Percentiles rank a stretch among this genome's conserved stretches.
These are phyloP conservation scores for Ricinus communis DNA, from an alignment of 345 rosid genomes.

Conservation along the genomic window DNA sequence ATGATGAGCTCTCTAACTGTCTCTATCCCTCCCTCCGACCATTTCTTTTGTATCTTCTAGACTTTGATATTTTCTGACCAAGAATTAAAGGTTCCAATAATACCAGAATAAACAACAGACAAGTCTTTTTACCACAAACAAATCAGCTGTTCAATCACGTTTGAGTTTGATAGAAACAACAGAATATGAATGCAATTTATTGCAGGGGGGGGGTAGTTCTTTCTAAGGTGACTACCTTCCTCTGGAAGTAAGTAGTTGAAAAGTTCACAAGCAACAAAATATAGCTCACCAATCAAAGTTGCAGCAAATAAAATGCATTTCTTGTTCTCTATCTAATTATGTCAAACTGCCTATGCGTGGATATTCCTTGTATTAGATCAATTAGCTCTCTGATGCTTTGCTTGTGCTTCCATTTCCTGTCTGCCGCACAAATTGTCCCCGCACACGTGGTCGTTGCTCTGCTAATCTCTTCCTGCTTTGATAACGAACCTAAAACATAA, in stretches of 20 bases:
- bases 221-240: background rate
- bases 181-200: background rate
- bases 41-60: no score
- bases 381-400: conserved; percentile 23
- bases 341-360: conserved; percentile 2
- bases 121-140: background rate
- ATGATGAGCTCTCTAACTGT: no score
- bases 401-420: conserved; percentile 23
- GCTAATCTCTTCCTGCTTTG: conserved; percentile 78
- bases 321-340: background rate
- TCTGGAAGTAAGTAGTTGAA: background rate
- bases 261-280: background rate
- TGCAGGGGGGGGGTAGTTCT: background rate
- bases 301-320: conserved; percentile 9
- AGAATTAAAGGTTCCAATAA: no score
- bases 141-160: background rate
- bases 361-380: background rate
- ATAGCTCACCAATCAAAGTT: background rate
- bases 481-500: conserved; percentile 56
- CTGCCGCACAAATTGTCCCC: conserved; percentile 79
- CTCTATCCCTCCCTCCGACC: no score
- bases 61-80: no score
- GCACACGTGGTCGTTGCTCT: conserved; percentile 77
- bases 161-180: background rate
- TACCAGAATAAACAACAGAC: no score